Conservation (phyloP, 805 yeast species). For the Candida glaebosa region DNA sequence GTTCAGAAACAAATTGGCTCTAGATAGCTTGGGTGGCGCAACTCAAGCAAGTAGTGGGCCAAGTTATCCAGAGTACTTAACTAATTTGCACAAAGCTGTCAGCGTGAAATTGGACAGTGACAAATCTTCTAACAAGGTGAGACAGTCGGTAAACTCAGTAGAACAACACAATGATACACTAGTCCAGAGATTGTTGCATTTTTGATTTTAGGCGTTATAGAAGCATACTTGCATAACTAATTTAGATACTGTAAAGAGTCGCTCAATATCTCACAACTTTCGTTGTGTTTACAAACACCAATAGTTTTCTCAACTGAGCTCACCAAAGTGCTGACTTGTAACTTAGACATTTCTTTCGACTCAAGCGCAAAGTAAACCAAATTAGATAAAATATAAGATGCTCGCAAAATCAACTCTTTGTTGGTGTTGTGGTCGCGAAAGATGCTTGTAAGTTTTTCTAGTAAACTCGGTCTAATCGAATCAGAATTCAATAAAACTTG, state of each 20-base stretch:
- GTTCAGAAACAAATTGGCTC: conserved; percentile 62
- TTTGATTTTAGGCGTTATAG: not conserved
- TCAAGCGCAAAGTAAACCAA: conserved; percentile 16
- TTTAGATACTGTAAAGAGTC: not conserved
- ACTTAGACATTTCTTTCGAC: not conserved
- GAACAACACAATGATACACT: conserved; percentile 29
- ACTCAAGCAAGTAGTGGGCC: conserved; percentile 34
- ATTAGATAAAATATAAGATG: conserved; percentile 19
- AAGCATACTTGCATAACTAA: not conserved
- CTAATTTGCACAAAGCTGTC: conserved; percentile 63
- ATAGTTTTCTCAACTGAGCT: conserved; percentile 8
- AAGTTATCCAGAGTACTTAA: conserved; percentile 65
- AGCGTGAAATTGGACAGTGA: conserved; percentile 50
- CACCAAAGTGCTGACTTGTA: not conserved
- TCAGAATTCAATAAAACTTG: conserved; percentile 18
- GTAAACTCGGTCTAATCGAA: conserved; percentile 14
- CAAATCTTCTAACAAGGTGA: conserved; percentile 26
- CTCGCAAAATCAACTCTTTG: conserved; percentile 26
- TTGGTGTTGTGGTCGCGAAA: conserved; percentile 20
- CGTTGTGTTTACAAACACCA: conserved; percentile 5
- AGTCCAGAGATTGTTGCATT: conserved; percentile 37
- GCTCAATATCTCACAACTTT: not conserved
- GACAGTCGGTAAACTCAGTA: conserved; percentile 23
- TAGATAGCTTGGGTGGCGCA: conserved; percentile 55
- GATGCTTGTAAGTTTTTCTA: conserved; percentile 18